Evolutionary conservation across 345 rosid species (phyloP), one percentile per base, ranked within the genome.

Genomic region (Balakata baccata): DNA sequence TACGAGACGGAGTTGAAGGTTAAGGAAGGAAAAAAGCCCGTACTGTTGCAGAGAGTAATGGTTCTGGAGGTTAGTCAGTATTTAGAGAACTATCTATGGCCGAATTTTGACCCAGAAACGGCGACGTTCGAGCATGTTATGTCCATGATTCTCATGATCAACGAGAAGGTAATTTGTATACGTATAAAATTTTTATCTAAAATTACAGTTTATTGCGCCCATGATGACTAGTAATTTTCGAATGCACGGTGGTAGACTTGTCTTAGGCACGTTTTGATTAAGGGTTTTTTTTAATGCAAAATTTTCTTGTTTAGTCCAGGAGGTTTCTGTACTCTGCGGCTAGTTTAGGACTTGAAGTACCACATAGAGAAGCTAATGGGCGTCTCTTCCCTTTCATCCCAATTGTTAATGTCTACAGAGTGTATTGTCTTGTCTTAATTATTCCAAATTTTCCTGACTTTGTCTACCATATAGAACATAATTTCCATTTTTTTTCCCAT

Each of bases 141-240:
- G 96, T 95, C 98, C 17, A 90, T 95, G 97, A 90, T 92, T 69
- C 91, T 95, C 68, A 95, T 95, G 98, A 84, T 95, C 59, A 94
- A 94, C 73, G 98, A 91, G 86, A 91, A 91, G 97, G 96, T 90
- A 75, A 78, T 39, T 65, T 18, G 20, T 18, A 2, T 51, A 13
- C 56, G 2, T 51, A 16, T 51, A 17, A 51, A 3, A 51, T 3
- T 5, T 14, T 51, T 18, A 54, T n/a, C 20, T 18, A 18, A 22
- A 17, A 51, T 51, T 51, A 14, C 14, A 17, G n/a, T 6, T 18
- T 43, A 10, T n/a, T 18, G 23, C 59, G 2, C 5, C 5, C 25
- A 18, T n/a, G 59, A 54, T 54, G 59, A 54, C n/a, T 54, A 18
- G 23, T 9, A 43, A 6, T 4, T 43, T 2, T 54, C 10, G 20